phyloP scores from a whole-genome alignment of 2,329 filamentous ascomycete species.

The Orbilia quercus region DNA sequence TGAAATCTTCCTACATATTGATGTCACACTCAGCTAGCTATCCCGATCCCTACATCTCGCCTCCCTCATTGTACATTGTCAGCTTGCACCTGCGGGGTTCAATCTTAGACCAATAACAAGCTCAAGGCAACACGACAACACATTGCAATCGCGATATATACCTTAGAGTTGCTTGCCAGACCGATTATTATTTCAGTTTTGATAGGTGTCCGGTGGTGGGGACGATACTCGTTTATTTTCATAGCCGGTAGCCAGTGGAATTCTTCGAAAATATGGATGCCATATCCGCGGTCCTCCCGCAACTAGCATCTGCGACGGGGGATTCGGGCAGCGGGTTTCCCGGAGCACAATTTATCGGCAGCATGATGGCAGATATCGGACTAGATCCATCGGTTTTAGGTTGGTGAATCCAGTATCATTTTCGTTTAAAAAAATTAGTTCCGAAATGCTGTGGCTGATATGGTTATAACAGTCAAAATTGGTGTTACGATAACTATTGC shows the following conservation, averaged over 20 bases:
- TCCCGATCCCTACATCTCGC: no score
- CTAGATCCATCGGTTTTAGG: slow-evolving; percentile 43
- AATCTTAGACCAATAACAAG: neutral
- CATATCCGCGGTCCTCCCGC: slow-evolving; percentile 46
- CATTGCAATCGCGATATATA: neutral
- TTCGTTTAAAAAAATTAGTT: neutral
- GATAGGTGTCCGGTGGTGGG: no score
- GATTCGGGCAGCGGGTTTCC: slow-evolving; percentile 27
- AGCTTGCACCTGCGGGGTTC: no score
- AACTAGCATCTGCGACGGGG: slow-evolving; percentile 40
- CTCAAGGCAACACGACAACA: neutral
- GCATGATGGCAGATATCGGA: slow-evolving; percentile 35
- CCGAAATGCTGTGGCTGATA: slow-evolving; percentile 4
- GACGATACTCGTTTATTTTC: no score
- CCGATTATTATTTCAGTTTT: no score
- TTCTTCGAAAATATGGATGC: slow-evolving; percentile 27
- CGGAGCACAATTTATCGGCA: slow-evolving; percentile 41
- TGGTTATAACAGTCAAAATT: slow-evolving; percentile 32
- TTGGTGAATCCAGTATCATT: neutral
- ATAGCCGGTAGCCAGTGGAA: no score
- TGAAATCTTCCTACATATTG: no score
- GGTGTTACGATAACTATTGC: slow-evolving; percentile 50
- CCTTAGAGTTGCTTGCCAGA: no score
- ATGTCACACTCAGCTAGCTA: no score
- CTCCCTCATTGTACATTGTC: neutral